Base-by-base conservation (phyloP, 805 yeast species). In the Tetrapisispora iriomotensis region DNA sequence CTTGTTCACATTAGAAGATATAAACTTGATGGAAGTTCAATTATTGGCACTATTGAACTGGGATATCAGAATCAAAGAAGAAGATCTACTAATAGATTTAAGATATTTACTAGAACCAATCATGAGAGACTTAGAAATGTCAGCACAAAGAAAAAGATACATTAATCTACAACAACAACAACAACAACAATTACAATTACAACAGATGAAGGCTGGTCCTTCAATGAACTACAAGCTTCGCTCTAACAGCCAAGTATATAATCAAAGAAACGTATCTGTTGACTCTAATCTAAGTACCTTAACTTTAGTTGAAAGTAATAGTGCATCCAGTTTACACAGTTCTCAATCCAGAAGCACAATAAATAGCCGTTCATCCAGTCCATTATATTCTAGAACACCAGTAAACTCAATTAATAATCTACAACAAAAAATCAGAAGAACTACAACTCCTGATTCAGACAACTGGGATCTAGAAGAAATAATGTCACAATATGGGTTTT, bases 21-120 rank as follows among this genome's bases (percentile, higher is more conserved):
- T 82, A 47, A 82, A 81, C 58, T 65, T 81, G 45, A 82, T 82
- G 87, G 94, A 82, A 61, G 73, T 85, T 55, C 90, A 82, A 60
- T 64, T 82, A 43, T 65, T 82, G 38, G 75, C 69, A 52, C 65
- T 82, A 37, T 63, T 82, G 54, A 72, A 80, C 60, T 82, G 88
- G 87, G 80, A 82, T 56, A 64, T 81, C 37, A 66, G 75, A 30
- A 78, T 90, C 32, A 62, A 74, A 21, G 76, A 77, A 47, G 71
- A 72, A 22, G 96, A 87, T 52, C 69, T 90, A 42, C 66, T 75
- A 42, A 64, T 68, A 35, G 79, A 78, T 29, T 68, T 90, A 41
- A 77, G 78, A 44, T 80, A 80, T 21, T 82, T 90, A 65, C 67
- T 86, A 41, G 73, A 73, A 19, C 82, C 87, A 37, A 86, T 90